These are phyloP conservation scores for Albophoma yamanashiensis DNA, from an alignment of 2,329 filamentous ascomycete genomes.

Conservation along the genomic window DNA sequence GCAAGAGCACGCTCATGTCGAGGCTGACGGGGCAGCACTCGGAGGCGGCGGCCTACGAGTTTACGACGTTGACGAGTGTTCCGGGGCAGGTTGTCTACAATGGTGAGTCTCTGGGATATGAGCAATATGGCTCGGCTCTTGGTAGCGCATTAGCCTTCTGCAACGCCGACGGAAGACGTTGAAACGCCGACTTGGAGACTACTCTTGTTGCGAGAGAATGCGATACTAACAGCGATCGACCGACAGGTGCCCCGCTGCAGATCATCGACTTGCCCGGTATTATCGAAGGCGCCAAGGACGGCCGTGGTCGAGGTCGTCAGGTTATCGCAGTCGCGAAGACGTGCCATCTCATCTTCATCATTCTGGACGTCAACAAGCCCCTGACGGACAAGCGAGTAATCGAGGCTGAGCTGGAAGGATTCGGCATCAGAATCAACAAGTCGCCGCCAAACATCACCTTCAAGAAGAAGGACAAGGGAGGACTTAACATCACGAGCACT, in stretches of 20 bases:
- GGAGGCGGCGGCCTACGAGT: constrained; percentile 94
- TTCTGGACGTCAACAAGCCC: constrained; percentile 96
- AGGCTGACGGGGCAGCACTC: constrained; percentile 91
- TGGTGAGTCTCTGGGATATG: constrained; percentile 31
- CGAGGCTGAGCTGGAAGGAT: constrained; percentile 89
- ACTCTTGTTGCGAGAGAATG: neutral
- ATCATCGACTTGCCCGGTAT: constrained; percentile 98
- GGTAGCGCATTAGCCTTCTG: too few relatives aligned
- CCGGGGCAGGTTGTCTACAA: constrained; percentile 95
- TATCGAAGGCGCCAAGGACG: constrained; percentile 96
- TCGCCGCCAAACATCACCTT: constrained; percentile 96
- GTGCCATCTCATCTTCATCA: constrained; percentile 97
- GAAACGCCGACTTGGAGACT: neutral
- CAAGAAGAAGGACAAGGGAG: constrained; percentile 98
- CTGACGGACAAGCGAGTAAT: constrained; percentile 95
- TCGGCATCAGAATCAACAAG: constrained; percentile 97
- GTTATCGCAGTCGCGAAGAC: constrained; percentile 99
- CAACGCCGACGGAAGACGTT: neutral
- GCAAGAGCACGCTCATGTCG: constrained; percentile 97
- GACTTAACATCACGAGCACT: constrained; percentile 91
- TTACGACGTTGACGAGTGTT: constrained; percentile 95
- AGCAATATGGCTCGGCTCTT: too few relatives aligned
- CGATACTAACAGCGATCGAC: constrained; percentile 1
- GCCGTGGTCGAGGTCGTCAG: constrained; percentile 92
- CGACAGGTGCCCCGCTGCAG: constrained; percentile 74